A percentile compares a stretch with the other conserved stretches of the same genome.
phyloP scores from a whole-genome alignment of 768 basidiomycete genomes.

The Tricholoma hemisulphureum region DNA sequence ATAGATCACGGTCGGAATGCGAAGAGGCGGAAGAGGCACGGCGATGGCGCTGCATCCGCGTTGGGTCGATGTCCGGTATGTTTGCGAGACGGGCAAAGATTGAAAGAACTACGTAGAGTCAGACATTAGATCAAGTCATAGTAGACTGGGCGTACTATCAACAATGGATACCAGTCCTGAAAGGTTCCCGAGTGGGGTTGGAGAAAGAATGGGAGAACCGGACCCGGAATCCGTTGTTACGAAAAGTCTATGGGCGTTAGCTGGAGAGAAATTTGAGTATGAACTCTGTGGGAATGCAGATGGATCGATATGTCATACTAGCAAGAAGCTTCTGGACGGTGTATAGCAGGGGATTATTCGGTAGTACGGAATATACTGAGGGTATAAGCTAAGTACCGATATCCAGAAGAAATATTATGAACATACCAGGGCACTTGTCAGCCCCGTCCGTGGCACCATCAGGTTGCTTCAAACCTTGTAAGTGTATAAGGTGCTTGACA shows the following conservation, averaged over 20 bases:
- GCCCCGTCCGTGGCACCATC: slow-evolving; percentile 77
- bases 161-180: slow-evolving; percentile 81
- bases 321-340: slow-evolving; percentile 81
- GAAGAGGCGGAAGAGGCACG: slow-evolving; percentile 75
- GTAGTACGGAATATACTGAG: slow-evolving; percentile 72
- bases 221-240: slow-evolving; percentile 63
- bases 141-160: slow-evolving; percentile 54
- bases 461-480: slow-evolving; percentile 43
- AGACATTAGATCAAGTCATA: neutral
- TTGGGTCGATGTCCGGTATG: slow-evolving; percentile 73
- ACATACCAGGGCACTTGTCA: slow-evolving; percentile 73
- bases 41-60: slow-evolving; percentile 74
- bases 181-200: slow-evolving; percentile 46
- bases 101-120: slow-evolving; percentile 58
- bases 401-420: neutral
- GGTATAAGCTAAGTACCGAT: slow-evolving; percentile 2
- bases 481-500: neutral
- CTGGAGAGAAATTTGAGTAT: slow-evolving; percentile 34
- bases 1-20: slow-evolving; percentile 43
- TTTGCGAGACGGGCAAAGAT: slow-evolving; percentile 75
- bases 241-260: slow-evolving; percentile 78
- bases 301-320: slow-evolving; percentile 49
- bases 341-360: slow-evolving; percentile 61
- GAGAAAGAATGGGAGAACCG: slow-evolving; percentile 47
- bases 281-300: neutral